Percentiles rank a stretch among this genome's conserved stretches.
phyloP scores from a whole-genome alignment of 2,329 filamentous ascomycete species.

The Sporothrix brunneoviolacea region DNA sequence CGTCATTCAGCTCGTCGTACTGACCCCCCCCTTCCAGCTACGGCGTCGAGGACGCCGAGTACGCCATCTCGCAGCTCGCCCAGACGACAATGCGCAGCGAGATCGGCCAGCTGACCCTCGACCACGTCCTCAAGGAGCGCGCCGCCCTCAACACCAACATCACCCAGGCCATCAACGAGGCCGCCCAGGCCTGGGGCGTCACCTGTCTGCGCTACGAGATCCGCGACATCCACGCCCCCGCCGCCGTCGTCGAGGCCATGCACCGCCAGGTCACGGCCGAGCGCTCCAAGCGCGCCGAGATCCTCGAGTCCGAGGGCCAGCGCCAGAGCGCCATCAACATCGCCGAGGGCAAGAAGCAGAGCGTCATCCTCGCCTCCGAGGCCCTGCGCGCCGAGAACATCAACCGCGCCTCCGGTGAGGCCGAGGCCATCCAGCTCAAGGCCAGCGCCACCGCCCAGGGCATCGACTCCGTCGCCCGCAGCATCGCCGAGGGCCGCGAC shows the following conservation, averaged over 20 bases:
- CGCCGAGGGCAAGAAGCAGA: slow-evolving; percentile 94
- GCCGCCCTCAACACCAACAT: slow-evolving; percentile 96
- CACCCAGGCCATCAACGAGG: slow-evolving; percentile 97
- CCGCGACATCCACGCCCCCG: slow-evolving; percentile 92
- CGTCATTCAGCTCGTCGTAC: background rate
- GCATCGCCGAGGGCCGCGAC: slow-evolving; percentile 65
- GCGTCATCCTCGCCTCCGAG: slow-evolving; percentile 91
- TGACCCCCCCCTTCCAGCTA: slow-evolving; percentile 53
- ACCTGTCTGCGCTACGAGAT: slow-evolving; percentile 97
- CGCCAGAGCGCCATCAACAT: slow-evolving; percentile 98
- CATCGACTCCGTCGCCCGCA: slow-evolving; percentile 75
- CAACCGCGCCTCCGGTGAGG: slow-evolving; percentile 87
- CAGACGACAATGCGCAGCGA: slow-evolving; percentile 99
- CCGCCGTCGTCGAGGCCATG: slow-evolving; percentile 92
- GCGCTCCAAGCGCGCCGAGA: slow-evolving; percentile 94
- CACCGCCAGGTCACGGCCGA: slow-evolving; percentile 96
- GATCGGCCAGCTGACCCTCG: slow-evolving; percentile 91
- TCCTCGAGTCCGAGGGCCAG: slow-evolving; percentile 94
- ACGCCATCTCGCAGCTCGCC: slow-evolving; percentile 94
- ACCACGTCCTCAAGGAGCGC: slow-evolving; percentile 96
- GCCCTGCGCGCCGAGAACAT: slow-evolving; percentile 85
- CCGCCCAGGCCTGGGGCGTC: slow-evolving; percentile 93
- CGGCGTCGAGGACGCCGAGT: slow-evolving; percentile 96
- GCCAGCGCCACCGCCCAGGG: slow-evolving; percentile 79
- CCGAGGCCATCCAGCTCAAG: slow-evolving; percentile 81